phyloP scores from a whole-genome alignment of 352 stramenopile genomes.

The Phytophthora vignae region DNA sequence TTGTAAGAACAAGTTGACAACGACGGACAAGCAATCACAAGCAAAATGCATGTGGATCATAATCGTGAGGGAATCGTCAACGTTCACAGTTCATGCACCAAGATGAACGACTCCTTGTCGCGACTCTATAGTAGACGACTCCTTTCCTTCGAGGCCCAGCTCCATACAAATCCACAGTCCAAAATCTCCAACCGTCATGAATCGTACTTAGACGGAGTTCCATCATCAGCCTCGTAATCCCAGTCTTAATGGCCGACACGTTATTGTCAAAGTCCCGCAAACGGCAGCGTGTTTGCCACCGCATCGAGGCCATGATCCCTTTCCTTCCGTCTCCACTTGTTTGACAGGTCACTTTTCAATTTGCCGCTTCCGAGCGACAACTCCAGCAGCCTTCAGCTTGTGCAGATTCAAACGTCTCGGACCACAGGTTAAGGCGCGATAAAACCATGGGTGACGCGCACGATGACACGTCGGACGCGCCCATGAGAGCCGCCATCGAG shows the following conservation, averaged over 20 bases:
- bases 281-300: too few species aligned
- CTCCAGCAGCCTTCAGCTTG: neutral
- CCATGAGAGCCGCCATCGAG: conserved; percentile 1
- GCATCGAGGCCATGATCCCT: neutral
- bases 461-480: neutral
- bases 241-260: neutral
- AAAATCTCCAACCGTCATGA: conserved; percentile 32
- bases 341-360: neutral
- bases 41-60: too few species aligned
- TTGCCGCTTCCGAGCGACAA: neutral
- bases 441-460: neutral
- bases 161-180: neutral
- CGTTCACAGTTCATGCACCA: too few species aligned
- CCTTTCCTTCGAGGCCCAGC: too few species aligned
- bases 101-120: too few species aligned
- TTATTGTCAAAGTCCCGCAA: neutral
- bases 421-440: neutral
- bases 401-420: neutral
- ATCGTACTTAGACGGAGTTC: conserved; percentile 27
- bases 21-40: too few species aligned
- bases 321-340: neutral
- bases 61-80: too few species aligned
- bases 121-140: too few species aligned
- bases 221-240: conserved; percentile 3
- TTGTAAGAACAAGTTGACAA: too few species aligned